A percentile compares a stretch with the other conserved stretches of the same genome.
phyloP scores from a whole-genome alignment of 805 yeast species.

The Saccharomyces paradoxus region DNA sequence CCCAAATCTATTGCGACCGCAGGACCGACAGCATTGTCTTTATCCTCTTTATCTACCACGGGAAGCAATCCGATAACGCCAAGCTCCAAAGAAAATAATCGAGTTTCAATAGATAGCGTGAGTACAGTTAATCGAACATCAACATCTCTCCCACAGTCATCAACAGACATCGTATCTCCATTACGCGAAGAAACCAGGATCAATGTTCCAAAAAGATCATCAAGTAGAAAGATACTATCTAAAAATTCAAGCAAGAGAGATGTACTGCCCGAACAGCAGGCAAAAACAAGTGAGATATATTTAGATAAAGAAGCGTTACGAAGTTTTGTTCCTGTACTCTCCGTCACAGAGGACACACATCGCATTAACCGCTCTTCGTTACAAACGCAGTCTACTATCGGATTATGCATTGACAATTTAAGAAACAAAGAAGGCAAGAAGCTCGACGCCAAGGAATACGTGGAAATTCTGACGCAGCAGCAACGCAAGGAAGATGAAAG shows the following conservation, averaged over 20 bases:
- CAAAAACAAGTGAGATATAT: background rate
- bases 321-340: background rate
- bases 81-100: background rate
- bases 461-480: conserved; percentile 18
- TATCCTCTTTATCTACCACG: background rate
- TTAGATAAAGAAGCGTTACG: background rate
- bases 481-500: conserved; percentile 25
- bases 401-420: background rate
- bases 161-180: background rate
- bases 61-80: background rate
- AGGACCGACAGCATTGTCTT: background rate
- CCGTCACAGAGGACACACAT: background rate
- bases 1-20: background rate
- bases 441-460: conserved; percentile 18
- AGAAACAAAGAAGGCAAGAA: conserved; percentile 8
- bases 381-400: background rate
- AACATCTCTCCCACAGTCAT: background rate
- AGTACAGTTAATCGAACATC: background rate
- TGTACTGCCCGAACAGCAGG: background rate
- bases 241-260: background rate
- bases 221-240: background rate
- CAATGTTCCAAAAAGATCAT: background rate
- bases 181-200: background rate
- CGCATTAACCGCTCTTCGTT: background rate
- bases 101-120: background rate